phyloP scores from a whole-genome alignment of 345 rosid genomes.

The Eucalyptus tenuipes region DNA sequence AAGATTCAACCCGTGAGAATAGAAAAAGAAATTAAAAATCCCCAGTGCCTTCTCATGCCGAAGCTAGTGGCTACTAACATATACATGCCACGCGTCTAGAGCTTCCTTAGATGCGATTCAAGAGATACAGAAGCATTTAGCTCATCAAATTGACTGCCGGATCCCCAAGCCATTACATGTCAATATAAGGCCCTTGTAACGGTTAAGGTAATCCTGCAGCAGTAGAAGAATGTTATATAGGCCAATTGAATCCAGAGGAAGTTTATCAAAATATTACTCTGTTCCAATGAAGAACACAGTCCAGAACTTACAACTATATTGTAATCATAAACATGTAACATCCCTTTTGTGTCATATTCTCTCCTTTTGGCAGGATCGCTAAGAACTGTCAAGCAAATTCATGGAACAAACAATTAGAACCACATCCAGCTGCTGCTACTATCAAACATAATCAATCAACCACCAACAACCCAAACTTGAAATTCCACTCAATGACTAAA shows the following conservation, averaged over 20 bases:
- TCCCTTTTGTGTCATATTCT: slow-evolving; percentile 68
- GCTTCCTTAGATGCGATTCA: background rate
- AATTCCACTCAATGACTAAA: background rate
- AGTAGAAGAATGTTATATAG: background rate
- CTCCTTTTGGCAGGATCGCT: slow-evolving; percentile 58
- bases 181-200: slow-evolving; percentile 80
- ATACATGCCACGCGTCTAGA: background rate
- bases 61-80: background rate
- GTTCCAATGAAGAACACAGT: background rate
- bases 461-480: background rate
- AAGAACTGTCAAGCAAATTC: slow-evolving; percentile 35
- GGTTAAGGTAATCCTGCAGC: slow-evolving; percentile 74
- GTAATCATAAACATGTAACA: slow-evolving; percentile 42
- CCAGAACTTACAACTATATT: slow-evolving; percentile 32
- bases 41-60: background rate
- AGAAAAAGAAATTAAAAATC: background rate
- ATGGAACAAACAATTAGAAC: background rate
- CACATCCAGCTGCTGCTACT: background rate
- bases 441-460: background rate
- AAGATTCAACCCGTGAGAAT: background rate
- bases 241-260: background rate
- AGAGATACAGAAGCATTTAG: background rate
- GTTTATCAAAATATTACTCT: background rate
- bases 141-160: slow-evolving; percentile 61
- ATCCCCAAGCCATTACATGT: slow-evolving; percentile 95